Percentiles rank a stretch among this genome's conserved stretches.
phyloP scores from a whole-genome alignment of 805 yeast genomes.

The Ogataea ganodermae region DNA sequence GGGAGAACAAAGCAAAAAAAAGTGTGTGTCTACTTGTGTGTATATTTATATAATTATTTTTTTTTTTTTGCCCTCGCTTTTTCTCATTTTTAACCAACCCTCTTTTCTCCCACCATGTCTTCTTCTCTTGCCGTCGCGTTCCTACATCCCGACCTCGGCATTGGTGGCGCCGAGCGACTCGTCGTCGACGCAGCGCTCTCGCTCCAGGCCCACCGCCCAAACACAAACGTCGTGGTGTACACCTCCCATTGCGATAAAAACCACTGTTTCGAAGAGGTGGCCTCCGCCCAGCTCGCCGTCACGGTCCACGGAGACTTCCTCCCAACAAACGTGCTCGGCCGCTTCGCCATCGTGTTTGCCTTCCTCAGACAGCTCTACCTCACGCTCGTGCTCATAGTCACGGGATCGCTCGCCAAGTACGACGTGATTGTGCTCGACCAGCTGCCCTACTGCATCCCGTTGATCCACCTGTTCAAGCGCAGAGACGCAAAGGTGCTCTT shows the following conservation, averaged over 20 bases:
- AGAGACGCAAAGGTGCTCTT: conserved; percentile 60
- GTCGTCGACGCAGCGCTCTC: conserved; percentile 95
- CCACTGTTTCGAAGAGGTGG: conserved; percentile 92
- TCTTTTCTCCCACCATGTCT: background rate
- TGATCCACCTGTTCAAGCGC: conserved; percentile 50
- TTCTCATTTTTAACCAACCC: background rate
- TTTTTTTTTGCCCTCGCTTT: background rate
- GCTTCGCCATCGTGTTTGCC: conserved; percentile 79
- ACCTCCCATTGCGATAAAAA: conserved; percentile 87
- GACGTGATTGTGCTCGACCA: conserved; percentile 89
- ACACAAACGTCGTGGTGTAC: conserved; percentile 56
- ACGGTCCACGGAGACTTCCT: conserved; percentile 79
- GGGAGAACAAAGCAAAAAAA: background rate
- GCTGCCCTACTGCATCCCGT: conserved; percentile 79
- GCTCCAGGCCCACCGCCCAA: conserved; percentile 50
- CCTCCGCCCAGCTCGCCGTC: conserved; percentile 57
- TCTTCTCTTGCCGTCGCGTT: conserved; percentile 64
- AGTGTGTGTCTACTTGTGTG: background rate
- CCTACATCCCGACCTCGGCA: conserved; percentile 94
- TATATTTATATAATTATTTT: background rate
- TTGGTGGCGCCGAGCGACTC: conserved; percentile 97
- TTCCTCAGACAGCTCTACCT: conserved; percentile 78
- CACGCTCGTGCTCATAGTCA: conserved; percentile 45
- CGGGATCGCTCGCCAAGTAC: conserved; percentile 49
- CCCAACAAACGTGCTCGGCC: conserved; percentile 69